These are phyloP conservation scores for Schizophyllum amplum DNA, from an alignment of 1,284 basidiomycete species.

Conservation along the genomic window DNA sequence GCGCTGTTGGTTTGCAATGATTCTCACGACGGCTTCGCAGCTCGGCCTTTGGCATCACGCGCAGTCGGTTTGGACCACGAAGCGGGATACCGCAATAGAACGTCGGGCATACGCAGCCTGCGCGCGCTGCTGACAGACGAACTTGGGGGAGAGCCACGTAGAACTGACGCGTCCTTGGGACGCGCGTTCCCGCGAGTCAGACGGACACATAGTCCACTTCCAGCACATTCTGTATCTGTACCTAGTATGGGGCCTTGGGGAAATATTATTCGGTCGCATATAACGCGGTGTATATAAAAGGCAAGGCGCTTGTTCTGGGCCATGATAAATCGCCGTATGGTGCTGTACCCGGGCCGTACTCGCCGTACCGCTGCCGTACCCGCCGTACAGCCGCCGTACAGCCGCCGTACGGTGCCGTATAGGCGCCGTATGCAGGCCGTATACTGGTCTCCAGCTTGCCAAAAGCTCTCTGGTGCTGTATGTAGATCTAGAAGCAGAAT, in stretches of 20 bases:
- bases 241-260: no score
- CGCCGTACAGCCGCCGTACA: no score
- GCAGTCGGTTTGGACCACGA: constrained; percentile 9
- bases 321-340: no score
- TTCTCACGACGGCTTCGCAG: not conserved
- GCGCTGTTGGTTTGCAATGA: not conserved
- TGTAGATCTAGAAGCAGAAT: no score
- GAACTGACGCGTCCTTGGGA: not conserved
- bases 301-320: not conserved
- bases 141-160: not conserved
- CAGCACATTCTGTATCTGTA: not conserved
- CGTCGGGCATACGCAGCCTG: not conserved
- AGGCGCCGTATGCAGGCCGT: no score
- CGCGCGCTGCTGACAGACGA: no score
- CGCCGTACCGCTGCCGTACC: no score
- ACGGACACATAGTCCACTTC: not conserved
- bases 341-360: no score
- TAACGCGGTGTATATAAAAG: not conserved
- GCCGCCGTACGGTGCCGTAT: no score
- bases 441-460: no score
- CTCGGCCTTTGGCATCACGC: constrained; percentile 10
- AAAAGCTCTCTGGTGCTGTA: no score
- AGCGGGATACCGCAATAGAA: constrained; percentile 2
- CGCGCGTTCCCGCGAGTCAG: not conserved
- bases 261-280: not conserved